Base-by-base conservation (phyloP, 257 asterid species). In the Solanum chmielewskii region DNA sequence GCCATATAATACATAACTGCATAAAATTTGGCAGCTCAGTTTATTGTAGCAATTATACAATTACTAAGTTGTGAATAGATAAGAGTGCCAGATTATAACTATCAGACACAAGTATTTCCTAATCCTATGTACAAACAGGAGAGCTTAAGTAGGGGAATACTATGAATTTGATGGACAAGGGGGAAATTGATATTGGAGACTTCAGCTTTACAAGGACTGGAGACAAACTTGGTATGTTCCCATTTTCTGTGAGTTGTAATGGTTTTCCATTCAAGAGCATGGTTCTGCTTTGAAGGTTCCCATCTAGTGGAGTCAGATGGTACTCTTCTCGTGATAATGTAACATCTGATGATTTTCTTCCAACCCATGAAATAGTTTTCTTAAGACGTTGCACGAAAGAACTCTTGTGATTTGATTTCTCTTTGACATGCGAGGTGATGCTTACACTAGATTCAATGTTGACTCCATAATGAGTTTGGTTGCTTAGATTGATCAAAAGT, bases 401-500 rank as follows among this genome's bases (percentile, higher is more conserved):
- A 23, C 85, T 88, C 66, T 85, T 84, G 87, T 39, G 66, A 35
- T 83, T 85, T 45, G 84, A 56, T 88, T 86, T 85, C 69, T 77
- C 89, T 74, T 86, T 86, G 74, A 39, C 76, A 7, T 52, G 85
- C 39, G 73, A 85, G 80, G 49, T 86, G 4, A 70, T 37, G 39
- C 33, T 56, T 62, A 75, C 83, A 11, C 37, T 69, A 70, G 99
- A 89, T 78, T 92, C 86, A 31, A 95, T 86, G n/a, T 91, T 90
- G 13, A 95, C 90, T 11, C 76, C 75, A 88, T 91, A 93, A 52
- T 42, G 77, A 3, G 97, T 95, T 75, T 93, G 91, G 76, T 94
- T 93, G 97, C 98, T 96, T 85, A 97, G 42, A 87, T 97, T 97
- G 90, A 97, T 94, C 87, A 97, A 93, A 45, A 97, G 95, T 68